Conservation (phyloP, 1,139 yeast genomes). For the Zygotorulaspora mrakii region DNA sequence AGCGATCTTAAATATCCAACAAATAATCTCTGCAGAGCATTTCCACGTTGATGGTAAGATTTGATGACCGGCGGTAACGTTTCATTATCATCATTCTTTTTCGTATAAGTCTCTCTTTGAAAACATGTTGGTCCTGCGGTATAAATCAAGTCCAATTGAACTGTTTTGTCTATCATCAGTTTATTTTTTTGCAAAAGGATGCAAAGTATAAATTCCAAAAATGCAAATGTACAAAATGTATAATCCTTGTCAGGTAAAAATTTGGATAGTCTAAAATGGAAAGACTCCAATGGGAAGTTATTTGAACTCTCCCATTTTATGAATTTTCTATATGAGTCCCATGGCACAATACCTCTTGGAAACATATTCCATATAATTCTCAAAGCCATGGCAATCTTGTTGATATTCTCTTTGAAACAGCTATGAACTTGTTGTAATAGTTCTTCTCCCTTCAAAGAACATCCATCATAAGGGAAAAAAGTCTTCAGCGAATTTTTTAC, state of each 20-base stretch:
- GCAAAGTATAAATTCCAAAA: constrained; percentile 34
- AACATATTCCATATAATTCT: constrained; percentile 36
- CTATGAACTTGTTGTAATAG: constrained; percentile 25
- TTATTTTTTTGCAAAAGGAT: constrained; percentile 34
- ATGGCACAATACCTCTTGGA: constrained; percentile 36
- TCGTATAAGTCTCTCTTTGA: constrained; percentile 10
- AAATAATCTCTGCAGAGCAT: constrained; percentile 34
- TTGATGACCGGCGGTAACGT: constrained; percentile 18
- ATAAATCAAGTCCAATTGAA: constrained; percentile 34
- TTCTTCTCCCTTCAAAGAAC: constrained; percentile 35
- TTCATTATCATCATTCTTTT: constrained; percentile 7
- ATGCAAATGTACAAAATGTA: constrained; percentile 36
- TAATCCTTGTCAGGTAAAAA: constrained; percentile 37
- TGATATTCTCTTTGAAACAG: constrained; percentile 24
- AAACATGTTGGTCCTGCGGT: constrained; percentile 37
- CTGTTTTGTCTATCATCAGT: constrained; percentile 31
- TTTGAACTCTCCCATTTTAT: constrained; percentile 25
- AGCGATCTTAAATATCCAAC: constrained; percentile 35
- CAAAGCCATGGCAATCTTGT: constrained; percentile 27
- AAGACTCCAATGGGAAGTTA: constrained; percentile 32
- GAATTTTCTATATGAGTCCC: constrained; percentile 35
- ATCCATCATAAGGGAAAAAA: constrained; percentile 38
- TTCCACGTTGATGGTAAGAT: constrained; percentile 24
- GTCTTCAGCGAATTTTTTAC: constrained; percentile 28
- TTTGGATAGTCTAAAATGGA: constrained; percentile 35